These are phyloP conservation scores for Kurtzmaniella quercitrusa DNA, from an alignment of 1,139 yeast species.

Conservation along the genomic window DNA sequence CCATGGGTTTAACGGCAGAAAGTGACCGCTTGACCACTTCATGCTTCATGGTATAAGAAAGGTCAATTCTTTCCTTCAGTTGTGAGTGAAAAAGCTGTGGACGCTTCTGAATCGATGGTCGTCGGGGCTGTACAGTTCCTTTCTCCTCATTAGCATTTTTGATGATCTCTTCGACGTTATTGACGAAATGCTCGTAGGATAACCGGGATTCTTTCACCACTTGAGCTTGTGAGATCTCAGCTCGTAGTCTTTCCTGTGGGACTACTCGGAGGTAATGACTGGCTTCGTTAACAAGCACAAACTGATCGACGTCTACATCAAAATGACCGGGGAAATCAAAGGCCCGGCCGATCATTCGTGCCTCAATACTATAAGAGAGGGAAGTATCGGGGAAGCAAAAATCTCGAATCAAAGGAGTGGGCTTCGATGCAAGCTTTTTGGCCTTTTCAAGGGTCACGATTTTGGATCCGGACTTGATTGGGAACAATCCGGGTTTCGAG, in stretches of 20 bases:
- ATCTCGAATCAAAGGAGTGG: constrained; percentile 11
- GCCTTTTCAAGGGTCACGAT: neutral
- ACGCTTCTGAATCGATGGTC: constrained; percentile 14
- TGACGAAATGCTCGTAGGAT: constrained; percentile 14
- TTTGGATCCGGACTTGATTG: neutral
- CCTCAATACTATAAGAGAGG: constrained; percentile 34
- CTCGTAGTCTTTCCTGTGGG: constrained; percentile 14
- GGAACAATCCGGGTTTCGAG: neutral
- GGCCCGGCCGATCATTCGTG: constrained; percentile 40
- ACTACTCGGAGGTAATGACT: constrained; percentile 19
- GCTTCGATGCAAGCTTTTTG: neutral
- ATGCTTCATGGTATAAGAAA: neutral
- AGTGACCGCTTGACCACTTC: constrained; percentile 15
- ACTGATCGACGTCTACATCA: constrained; percentile 13
- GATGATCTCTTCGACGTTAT: constrained; percentile 14
- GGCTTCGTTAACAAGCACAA: constrained; percentile 19
- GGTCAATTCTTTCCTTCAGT: constrained; percentile 1
- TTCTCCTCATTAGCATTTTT: constrained; percentile 12
- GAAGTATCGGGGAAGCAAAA: constrained; percentile 27
- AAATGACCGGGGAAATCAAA: constrained; percentile 17
- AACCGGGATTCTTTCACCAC: constrained; percentile 12
- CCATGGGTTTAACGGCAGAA: constrained; percentile 19
- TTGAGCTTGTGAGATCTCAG: constrained; percentile 10
- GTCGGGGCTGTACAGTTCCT: constrained; percentile 7
- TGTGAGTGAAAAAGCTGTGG: constrained; percentile 14